Evolutionary conservation across 225 moss, liverwort and hornwort genomes (phyloP).

Genomic region (Lunularia cruciata): DNA sequence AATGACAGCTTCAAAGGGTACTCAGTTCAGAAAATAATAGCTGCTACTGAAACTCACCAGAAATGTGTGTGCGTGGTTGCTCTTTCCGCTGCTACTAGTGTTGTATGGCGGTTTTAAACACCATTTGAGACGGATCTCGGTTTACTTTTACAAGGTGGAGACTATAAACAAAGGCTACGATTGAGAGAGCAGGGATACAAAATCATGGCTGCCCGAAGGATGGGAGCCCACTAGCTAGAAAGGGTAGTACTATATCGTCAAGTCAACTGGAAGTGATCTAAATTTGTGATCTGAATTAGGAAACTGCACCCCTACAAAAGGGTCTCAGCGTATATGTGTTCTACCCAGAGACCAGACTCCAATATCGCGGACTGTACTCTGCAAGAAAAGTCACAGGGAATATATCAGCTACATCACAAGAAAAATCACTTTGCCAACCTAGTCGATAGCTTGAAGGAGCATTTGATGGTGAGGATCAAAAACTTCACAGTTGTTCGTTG

Average conservation of each 20-base stretch:
- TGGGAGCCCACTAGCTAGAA: constrained; percentile 7
- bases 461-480: not conserved
- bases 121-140: constrained; percentile 1
- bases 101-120: constrained; percentile 2
- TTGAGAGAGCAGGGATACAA: not conserved
- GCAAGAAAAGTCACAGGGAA: not conserved
- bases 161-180: constrained; percentile 16
- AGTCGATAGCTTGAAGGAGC: not conserved
- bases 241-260: not conserved
- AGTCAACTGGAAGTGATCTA: not conserved
- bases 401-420: too few relatives aligned
- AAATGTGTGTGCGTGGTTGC: not conserved
- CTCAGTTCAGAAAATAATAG: too few relatives aligned
- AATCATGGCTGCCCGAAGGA: not conserved
- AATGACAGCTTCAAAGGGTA: not conserved
- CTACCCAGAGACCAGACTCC: constrained; percentile 96
- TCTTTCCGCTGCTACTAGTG: not conserved
- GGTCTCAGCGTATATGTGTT: constrained; percentile 80
- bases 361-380: constrained; percentile 87
- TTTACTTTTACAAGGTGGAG: constrained; percentile 15
- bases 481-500: not conserved
- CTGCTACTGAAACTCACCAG: too few relatives aligned
- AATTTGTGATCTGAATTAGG: not conserved
- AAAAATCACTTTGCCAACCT: not conserved
- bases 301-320: constrained; percentile 16